These are phyloP conservation scores for Micractinium conductrix DNA, from an alignment of 139 green algal genomes.

Conservation along the genomic window DNA sequence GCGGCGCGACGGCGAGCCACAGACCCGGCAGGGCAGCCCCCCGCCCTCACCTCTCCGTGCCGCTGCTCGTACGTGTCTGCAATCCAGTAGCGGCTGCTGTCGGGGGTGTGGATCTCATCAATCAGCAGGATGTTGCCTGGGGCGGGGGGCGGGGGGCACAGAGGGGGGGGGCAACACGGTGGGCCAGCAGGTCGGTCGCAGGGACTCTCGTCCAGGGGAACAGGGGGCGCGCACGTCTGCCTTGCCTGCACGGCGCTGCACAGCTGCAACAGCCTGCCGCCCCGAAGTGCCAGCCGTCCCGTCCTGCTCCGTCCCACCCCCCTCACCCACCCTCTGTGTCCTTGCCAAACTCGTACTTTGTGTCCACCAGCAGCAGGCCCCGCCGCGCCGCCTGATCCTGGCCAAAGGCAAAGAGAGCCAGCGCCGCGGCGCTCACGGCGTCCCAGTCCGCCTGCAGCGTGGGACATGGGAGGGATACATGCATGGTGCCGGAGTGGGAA, in stretches of 20 bases:
- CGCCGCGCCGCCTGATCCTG: constrained; percentile 85
- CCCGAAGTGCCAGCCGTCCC: too few relatives aligned
- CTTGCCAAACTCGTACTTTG: constrained; percentile 95
- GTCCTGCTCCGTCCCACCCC: too few relatives aligned
- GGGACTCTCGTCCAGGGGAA: too few relatives aligned
- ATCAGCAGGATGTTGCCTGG: constrained; percentile 72
- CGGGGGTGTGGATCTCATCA: constrained; percentile 97
- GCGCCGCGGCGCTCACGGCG: constrained; percentile 64
- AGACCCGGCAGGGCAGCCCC: too few relatives aligned
- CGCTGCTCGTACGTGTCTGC: constrained; percentile 84
- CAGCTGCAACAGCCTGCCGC: too few relatives aligned
- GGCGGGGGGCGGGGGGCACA: too few relatives aligned
- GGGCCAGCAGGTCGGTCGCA: neutral
- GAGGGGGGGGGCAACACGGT: neutral
- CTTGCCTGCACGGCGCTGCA: too few relatives aligned
- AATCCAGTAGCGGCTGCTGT: constrained; percentile 95
- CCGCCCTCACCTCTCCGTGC: constrained; percentile 58
- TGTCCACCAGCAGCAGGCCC: constrained; percentile 97
- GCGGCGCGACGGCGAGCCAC: too few relatives aligned
- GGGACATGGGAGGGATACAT: neutral
- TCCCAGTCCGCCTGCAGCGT: constrained; percentile 78
- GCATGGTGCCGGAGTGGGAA: too few relatives aligned
- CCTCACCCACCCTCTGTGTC: constrained; percentile 72
- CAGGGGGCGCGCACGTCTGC: too few relatives aligned
- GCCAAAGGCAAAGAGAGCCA: constrained; percentile 91